Evolutionary conservation across 495 filamentous ascomycete genomes (phyloP).

Genomic region (Aspergillus saccharolyticus): DNA sequence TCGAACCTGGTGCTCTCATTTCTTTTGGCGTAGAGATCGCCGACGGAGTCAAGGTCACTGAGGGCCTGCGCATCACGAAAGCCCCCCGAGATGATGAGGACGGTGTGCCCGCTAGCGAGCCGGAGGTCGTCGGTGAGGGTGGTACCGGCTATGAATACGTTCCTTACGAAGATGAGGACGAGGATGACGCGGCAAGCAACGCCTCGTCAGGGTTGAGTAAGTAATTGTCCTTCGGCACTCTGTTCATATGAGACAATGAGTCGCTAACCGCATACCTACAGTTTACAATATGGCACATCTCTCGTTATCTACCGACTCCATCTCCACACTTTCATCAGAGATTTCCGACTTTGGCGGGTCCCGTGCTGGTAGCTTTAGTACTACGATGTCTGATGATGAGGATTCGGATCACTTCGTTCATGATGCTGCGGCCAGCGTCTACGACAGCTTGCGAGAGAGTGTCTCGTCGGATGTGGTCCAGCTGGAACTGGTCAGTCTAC

Average conservation of each 20-base stretch:
- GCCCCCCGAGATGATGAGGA: conserved; percentile 44
- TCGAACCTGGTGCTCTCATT: conserved; percentile 70
- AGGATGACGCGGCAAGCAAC: conserved; percentile 41
- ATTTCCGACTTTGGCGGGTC: conserved; percentile 37
- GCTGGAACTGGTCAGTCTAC: conserved; percentile 82
- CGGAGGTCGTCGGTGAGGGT: conserved; percentile 38
- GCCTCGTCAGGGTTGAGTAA: conserved; percentile 50
- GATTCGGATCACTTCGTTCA: conserved; percentile 71
- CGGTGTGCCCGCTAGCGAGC: conserved; percentile 45
- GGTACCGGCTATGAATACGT: conserved; percentile 47
- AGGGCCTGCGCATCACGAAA: conserved; percentile 51
- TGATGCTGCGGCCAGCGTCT: conserved; percentile 77
- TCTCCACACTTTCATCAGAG: conserved; percentile 64
- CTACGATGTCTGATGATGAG: conserved; percentile 54
- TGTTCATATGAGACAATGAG: conserved; percentile 26
- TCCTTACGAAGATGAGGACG: conserved; percentile 48
- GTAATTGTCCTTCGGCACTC: conserved; percentile 22
- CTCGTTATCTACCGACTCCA: conserved; percentile 69
- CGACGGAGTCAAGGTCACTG: conserved; percentile 50
- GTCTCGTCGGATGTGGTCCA: conserved; percentile 80
- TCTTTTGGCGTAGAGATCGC: conserved; percentile 73
- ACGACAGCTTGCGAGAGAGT: conserved; percentile 70
- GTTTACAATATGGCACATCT: conserved; percentile 66
- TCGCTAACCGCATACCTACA: conserved; percentile 25
- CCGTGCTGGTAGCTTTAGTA: conserved; percentile 48